Percentiles rank a stretch among this genome's conserved stretches.
phyloP scores from a whole-genome alignment of 352 stramenopile species.

The Phytopythium sindhum region DNA sequence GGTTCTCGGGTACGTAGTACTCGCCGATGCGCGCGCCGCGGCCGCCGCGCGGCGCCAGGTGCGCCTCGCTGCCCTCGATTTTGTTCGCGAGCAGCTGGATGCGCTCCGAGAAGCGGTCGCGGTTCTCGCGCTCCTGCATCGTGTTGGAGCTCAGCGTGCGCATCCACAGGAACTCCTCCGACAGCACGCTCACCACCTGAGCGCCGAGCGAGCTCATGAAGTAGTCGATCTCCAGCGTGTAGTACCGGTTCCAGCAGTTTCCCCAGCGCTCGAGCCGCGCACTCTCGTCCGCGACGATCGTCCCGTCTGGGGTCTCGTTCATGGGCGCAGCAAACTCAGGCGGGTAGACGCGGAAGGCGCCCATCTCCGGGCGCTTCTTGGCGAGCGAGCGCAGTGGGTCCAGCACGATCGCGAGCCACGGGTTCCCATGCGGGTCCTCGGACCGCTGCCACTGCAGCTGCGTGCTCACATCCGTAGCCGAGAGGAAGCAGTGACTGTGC shows the following conservation, averaged over 20 bases:
- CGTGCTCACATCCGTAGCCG: slow-evolving; percentile 95
- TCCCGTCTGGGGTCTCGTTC: slow-evolving; percentile 96
- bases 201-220: slow-evolving; percentile 94
- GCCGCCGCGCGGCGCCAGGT: slow-evolving; percentile 47
- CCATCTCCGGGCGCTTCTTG: slow-evolving; percentile 93
- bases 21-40: slow-evolving; percentile 72
- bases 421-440: slow-evolving; percentile 94
- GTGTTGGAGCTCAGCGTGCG: slow-evolving; percentile 87
- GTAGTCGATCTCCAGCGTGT: slow-evolving; percentile 95
- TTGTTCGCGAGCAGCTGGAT: slow-evolving; percentile 86
- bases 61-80: slow-evolving; percentile 69
- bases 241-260: slow-evolving; percentile 94
- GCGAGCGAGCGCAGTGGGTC: slow-evolving; percentile 95
- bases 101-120: slow-evolving; percentile 87
- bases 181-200: slow-evolving; percentile 92
- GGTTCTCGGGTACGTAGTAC: slow-evolving; percentile 86
- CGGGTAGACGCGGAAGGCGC: slow-evolving; percentile 97
- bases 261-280: slow-evolving; percentile 95
- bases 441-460: slow-evolving; percentile 98
- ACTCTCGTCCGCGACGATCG: slow-evolving; percentile 91
- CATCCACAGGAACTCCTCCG: slow-evolving; percentile 93
- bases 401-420: slow-evolving; percentile 98
- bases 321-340: slow-evolving; percentile 92
- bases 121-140: slow-evolving; percentile 88
- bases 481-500: slow-evolving; percentile 97